Evolutionary conservation across 2,329 filamentous ascomycete genomes (phyloP).

Genomic region (Penicillium carneum): DNA sequence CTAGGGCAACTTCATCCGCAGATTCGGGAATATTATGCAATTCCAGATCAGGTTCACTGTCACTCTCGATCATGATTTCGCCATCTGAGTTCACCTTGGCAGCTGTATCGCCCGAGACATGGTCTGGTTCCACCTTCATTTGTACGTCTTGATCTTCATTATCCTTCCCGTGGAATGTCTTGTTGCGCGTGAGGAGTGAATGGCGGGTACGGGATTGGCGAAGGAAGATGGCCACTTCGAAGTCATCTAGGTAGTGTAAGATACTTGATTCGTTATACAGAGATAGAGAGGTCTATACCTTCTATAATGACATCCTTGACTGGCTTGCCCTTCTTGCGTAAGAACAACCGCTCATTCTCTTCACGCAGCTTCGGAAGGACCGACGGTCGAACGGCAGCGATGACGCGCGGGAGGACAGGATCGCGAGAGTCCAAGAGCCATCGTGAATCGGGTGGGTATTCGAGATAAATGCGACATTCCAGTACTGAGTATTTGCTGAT

Average conservation of each 20-base stretch:
- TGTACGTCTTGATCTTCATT: slow-evolving; percentile 5
- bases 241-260: slow-evolving; percentile 90
- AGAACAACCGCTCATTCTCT: slow-evolving; percentile 69
- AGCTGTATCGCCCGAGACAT: slow-evolving; percentile 23
- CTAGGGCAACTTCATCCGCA: slow-evolving; percentile 38
- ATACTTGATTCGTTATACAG: slow-evolving; percentile 72
- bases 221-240: slow-evolving; percentile 92
- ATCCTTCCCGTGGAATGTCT: slow-evolving; percentile 69
- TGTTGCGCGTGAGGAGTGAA: slow-evolving; percentile 84
- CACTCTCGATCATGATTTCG: slow-evolving; percentile 65
- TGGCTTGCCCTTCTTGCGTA: slow-evolving; percentile 76
- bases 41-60: slow-evolving; percentile 59
- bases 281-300: slow-evolving; percentile 60
- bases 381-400: slow-evolving; percentile 81
- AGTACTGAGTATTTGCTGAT: slow-evolving; percentile 93
- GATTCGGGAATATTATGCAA: slow-evolving; percentile 66
- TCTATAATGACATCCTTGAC: slow-evolving; percentile 87
- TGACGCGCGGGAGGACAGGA: slow-evolving; percentile 79
- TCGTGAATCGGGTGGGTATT: slow-evolving; percentile 81
- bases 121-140: slow-evolving; percentile 34
- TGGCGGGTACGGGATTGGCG: slow-evolving; percentile 86
- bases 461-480: slow-evolving; percentile 95
- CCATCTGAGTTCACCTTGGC: slow-evolving; percentile 35
- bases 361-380: slow-evolving; percentile 91
- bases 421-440: slow-evolving; percentile 83